Evolutionary conservation across 139 green algal species (phyloP), one percentile per base, ranked within the genome.

Genomic region (Limnomonas spitsbergensis): DNA sequence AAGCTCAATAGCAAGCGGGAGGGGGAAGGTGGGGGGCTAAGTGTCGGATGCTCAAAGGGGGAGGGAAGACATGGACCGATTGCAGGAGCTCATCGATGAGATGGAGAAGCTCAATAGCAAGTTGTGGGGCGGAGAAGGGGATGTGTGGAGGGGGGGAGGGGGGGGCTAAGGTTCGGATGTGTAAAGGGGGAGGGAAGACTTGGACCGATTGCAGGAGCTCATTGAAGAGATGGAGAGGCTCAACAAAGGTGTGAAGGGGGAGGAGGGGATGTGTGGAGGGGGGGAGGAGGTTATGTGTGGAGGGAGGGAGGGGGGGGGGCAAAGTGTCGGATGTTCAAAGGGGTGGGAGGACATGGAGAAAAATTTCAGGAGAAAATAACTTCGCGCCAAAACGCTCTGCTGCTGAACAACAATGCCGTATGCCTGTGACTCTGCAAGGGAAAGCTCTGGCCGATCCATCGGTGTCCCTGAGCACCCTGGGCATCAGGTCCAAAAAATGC

Each of bases 261-360:
- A 9, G 42, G 7, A 54, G 9, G 9, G 42, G 42, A 9, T 6
- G 7, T 6, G n/a, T n/a, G n/a, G n/a, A n/a, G n/a, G n/a, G n/a
- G n/a, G n/a, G n/a, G n/a, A n/a, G n/a, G n/a, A n/a, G n/a, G n/a
- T n/a, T n/a, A n/a, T n/a, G n/a, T n/a, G n/a, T n/a, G n/a, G n/a
- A n/a, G n/a, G n/a, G n/a, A n/a, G n/a, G 79, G 88, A 88, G 38
- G 34, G 42, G 7, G 9, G 42, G 42, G 42, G 42, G 42, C 42
- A 54, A 54, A 54, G 42, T 6, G 42, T 6, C 42, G 42, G n/a
- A n/a, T n/a, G n/a, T n/a, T n/a, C n/a, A 99, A 87, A 54, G 80
- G 0, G 84, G 27, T 92, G 91, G 2, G 91, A 96, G 37, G 94
- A 98, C 89, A 98, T 99, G 96, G 95, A 97, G n/a, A n/a, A n/a